Evolutionary conservation across 164 flowering plant species (phyloP).

Genomic region (Piper longum): DNA sequence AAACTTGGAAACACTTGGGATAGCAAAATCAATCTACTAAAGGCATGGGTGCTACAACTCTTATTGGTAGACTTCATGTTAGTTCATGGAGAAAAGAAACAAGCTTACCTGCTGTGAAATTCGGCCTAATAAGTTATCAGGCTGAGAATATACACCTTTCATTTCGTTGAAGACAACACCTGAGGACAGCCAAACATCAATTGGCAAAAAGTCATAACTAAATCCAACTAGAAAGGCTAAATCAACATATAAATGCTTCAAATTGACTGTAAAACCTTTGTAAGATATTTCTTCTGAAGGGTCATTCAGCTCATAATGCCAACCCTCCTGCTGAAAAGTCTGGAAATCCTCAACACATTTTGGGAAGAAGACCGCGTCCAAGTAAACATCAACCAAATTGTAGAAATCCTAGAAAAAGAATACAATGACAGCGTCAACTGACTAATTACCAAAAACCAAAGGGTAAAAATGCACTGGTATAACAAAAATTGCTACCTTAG

Average conservation of each 20-base stretch:
- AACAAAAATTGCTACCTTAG: constrained; percentile 40
- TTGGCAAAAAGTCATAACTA: neutral
- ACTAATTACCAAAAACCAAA: constrained; percentile 1
- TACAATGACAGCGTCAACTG: neutral
- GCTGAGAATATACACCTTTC: constrained; percentile 99
- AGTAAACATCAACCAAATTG: constrained; percentile 89
- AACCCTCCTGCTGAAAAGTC: constrained; percentile 98
- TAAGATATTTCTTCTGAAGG: constrained; percentile 80
- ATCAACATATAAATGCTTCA: neutral
- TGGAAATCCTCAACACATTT: constrained; percentile 81
- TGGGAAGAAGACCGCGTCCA: constrained; percentile 98
- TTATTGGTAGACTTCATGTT: no score
- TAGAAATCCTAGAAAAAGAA: constrained; percentile 67
- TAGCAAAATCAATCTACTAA: neutral
- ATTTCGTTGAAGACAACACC: constrained; percentile 99
- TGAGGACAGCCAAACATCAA: constrained; percentile 10
- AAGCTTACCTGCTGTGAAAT: constrained; percentile 69
- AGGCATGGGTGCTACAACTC: neutral
- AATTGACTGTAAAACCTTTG: constrained; percentile 42
- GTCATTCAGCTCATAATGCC: constrained; percentile 93
- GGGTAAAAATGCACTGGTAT: neutral
- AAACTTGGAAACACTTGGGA: neutral
- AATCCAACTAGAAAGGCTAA: neutral
- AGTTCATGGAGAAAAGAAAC: neutral
- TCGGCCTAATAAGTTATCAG: constrained; percentile 82